Conservation (phyloP, 225 moss, liverwort and hornwort species). For the Antitrichia curtipendula region DNA sequence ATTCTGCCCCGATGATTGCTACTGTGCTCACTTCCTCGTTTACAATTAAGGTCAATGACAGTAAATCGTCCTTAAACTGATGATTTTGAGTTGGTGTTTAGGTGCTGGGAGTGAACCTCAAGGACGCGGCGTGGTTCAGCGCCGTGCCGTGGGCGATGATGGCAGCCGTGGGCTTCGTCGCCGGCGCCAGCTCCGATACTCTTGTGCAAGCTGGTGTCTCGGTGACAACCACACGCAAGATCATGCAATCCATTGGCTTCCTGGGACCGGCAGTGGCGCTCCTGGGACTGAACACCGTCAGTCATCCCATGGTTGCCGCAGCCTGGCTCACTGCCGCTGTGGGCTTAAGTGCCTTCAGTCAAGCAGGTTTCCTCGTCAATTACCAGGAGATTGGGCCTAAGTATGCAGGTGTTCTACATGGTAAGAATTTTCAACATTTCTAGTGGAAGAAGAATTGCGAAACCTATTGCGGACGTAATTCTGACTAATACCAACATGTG, state of each 20-base stretch:
- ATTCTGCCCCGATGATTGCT: neutral
- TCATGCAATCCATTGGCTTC: conserved; percentile 82
- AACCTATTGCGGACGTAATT: neutral
- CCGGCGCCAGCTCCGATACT: conserved; percentile 57
- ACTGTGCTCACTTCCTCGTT: neutral
- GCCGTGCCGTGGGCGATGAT: conserved; percentile 81
- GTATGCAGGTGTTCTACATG: conserved; percentile 78
- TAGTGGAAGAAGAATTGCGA: neutral
- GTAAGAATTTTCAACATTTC: conserved; percentile 10
- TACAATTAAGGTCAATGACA: neutral
- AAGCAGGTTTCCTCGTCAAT: conserved; percentile 84
- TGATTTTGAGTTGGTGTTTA: neutral
- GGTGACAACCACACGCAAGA: conserved; percentile 59
- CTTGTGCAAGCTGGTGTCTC: conserved; percentile 37
- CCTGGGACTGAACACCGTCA: conserved; percentile 48
- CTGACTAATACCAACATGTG: neutral
- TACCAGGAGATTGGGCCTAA: conserved; percentile 86
- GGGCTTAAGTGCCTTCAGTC: conserved; percentile 74
- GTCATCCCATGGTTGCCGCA: conserved; percentile 46
- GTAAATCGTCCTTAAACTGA: neutral
- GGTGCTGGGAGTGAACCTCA: conserved; percentile 77
- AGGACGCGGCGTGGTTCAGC: conserved; percentile 79
- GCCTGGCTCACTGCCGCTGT: conserved; percentile 76
- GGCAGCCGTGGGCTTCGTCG: conserved; percentile 68
- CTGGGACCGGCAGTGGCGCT: conserved; percentile 66